Base-by-base conservation (phyloP, 2,329 filamentous ascomycete genomes). In the Hypoxylon sp. region DNA sequence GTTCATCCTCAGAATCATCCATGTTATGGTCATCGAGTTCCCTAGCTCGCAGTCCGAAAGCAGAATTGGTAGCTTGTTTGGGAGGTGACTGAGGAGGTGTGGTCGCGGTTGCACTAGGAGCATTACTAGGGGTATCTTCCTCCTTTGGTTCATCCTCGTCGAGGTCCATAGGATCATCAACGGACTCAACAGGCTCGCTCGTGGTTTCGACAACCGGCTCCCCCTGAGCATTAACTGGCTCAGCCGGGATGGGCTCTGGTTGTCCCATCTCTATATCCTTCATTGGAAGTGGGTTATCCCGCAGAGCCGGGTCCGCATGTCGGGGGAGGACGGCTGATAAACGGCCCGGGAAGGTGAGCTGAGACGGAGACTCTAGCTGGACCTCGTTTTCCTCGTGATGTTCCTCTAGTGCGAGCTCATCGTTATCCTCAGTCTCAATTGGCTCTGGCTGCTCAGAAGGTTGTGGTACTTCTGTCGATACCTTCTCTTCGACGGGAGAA, bases 1-100 rank as follows among this genome's bases (percentile, higher is more conserved):
- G 77, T 67, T 89, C 86, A 55, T 88, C 86, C 38, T 89, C 87
- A 0, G 84, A 87, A 4, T 89, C 87, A 0, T 83, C 85, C 34
- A 79, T 74, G 43, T 79, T 74, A 11, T 83, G 73, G 46, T 82
- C 82, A 2, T 82, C 76, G 4, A 85, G 73, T 34, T 87, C 83
- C 71, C 84, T 83, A 13, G 83, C 77, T 7, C 85, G 82, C 4
- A 89, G 80, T 13, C 76, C 77, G 67, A 84, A 85, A n/a, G 75
- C 72, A 17, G 68, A 51, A 13, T 76, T 76, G 3, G 70, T 63
- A 3, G 71, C 62, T 14, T 53, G 69, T 57, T 76, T 74, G 4
- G 78, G 74, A 2, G 76, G 69, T 6, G 77, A 74, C 28, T 76
- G 73, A 32, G 76, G 70, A 52, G 75, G 75, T 3, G 77, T 75